Evolutionary conservation across 1,284 basidiomycete species (phyloP), one percentile per base, ranked within the genome.

Genomic region (Porodaedalea pini): DNA sequence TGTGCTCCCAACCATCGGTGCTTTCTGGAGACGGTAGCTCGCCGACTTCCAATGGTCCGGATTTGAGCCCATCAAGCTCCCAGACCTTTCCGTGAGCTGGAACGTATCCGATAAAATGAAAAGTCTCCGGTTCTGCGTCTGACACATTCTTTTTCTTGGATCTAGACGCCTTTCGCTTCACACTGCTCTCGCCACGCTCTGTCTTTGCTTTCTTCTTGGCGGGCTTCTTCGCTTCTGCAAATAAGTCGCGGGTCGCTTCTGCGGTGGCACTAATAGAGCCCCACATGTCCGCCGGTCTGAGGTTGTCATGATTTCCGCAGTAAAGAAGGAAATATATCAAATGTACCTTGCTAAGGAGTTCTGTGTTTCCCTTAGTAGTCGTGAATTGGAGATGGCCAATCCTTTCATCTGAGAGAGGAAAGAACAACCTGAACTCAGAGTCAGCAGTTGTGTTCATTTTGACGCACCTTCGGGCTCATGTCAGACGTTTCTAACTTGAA

Each of bases 361-460:
- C 57, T 85, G 83, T 2, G 77, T 76, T 52, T 75, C 68, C 6
- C 82, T 77, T 25, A 85, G 74, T 45, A 78, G 66, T 13, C 69
- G 69, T 15, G 76, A 77, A 63, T 81, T 83, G 0, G 82, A 79
- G 19, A 84, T 73, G 4, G 82, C 80, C 8, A 85, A 71, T 3
- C 83, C 83, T 65, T 78, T 78, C 79, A 85, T 84, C 83, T 85
- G n/a, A n/a, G n/a, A n/a, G n/a, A n/a, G n/a, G n/a, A n/a, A n/a
- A n/a, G n/a, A n/a, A n/a, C 32, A 44, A 49, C 17, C 51, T 25
- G n/a, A 4, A 48, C 21, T 52, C 47, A 36, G 47, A 39, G 39
- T 13, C 40, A 15, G 29, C 36, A 15, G 7, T 32, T 7, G 4
- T 2, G 1, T 10, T n/a, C n/a, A n/a, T n/a, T n/a, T 13, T n/a